phyloP scores from a whole-genome alignment of 176 grass and related monocot species.

The Hsuehochloa calcarea region DNA sequence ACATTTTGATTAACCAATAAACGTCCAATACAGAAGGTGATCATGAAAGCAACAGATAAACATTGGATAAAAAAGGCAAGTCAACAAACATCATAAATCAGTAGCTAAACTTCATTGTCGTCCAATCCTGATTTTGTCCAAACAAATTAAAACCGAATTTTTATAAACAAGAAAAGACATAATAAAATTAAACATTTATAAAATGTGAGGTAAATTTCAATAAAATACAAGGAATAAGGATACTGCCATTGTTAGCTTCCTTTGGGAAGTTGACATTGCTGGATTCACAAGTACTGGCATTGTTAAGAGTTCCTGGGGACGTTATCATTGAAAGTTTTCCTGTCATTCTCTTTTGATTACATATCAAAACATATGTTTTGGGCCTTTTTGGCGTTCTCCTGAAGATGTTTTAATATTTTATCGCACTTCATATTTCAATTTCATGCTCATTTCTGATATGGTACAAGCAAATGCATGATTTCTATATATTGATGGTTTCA shows the following conservation, averaged over 20 bases:
- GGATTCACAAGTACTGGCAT: not conserved
- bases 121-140: not conserved
- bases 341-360: not conserved
- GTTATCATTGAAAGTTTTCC: not conserved
- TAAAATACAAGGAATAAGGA: not conserved
- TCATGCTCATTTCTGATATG: not conserved
- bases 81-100: not conserved
- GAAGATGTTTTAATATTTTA: not conserved
- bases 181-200: not conserved
- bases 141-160: not conserved
- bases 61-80: not conserved
- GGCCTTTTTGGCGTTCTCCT: not conserved
- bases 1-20: not conserved
- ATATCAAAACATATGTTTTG: constrained; percentile 13
- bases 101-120: not conserved
- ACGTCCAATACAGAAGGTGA: not conserved
- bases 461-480: not conserved
- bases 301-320: not conserved
- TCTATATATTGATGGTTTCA: not conserved
- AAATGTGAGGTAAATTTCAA: not conserved
- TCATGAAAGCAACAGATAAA: not conserved
- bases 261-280: not conserved
- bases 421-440: not conserved
- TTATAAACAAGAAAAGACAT: not conserved
- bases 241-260: not conserved